Evolutionary conservation across 495 filamentous ascomycete genomes (phyloP).

Genomic region (Podospora fimiseda): DNA sequence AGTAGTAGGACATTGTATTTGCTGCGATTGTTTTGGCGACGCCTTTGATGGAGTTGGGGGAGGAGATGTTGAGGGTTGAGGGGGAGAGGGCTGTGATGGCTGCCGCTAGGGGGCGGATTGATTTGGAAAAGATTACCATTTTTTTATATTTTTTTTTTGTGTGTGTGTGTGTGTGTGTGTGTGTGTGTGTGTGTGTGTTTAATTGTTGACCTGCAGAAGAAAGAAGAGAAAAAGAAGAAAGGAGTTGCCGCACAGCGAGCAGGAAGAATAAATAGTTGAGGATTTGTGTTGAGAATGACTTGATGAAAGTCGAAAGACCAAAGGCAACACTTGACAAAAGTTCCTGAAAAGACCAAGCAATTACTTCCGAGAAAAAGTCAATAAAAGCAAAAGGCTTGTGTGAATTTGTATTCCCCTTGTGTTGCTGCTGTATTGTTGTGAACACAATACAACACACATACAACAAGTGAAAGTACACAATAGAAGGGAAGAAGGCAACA

Average conservation of each 20-base stretch:
- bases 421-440: background rate
- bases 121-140: constrained; percentile 30
- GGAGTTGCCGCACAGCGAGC: constrained; percentile 24
- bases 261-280: constrained; percentile 8
- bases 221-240: background rate
- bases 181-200: background rate
- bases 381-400: too few species aligned
- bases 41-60: constrained; percentile 28
- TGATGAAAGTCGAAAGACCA: background rate
- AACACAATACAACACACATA: background rate
- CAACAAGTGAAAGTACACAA: background rate
- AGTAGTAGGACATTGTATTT: constrained; percentile 57
- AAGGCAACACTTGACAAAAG: background rate
- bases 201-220: background rate
- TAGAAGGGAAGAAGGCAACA: too few species aligned
- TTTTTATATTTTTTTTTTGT: background rate
- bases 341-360: too few species aligned
- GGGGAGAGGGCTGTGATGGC: constrained; percentile 29
- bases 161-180: background rate
- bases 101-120: constrained; percentile 18
- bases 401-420: background rate
- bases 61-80: constrained; percentile 35
- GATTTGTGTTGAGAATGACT: background rate
- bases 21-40: constrained; percentile 45
- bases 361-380: too few species aligned